These are phyloP conservation scores for Deinandra increscens DNA, from an alignment of 129 eudicot species.

Conservation along the genomic window DNA sequence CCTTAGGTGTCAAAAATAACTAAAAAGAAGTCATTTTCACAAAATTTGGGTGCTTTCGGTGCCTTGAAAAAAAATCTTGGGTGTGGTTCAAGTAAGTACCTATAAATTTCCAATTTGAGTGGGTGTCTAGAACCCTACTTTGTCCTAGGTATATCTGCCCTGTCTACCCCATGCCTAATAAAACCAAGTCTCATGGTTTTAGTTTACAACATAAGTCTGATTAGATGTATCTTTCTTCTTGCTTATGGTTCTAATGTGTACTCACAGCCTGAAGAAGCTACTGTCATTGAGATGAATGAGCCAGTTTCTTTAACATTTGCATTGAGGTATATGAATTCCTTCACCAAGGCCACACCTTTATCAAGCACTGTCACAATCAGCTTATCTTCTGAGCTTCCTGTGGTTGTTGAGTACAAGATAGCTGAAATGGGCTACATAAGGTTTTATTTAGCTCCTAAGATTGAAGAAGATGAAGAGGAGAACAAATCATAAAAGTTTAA, in stretches of 20 bases:
- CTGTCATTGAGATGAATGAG: slow-evolving; percentile 88
- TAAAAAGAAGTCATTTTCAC: no score
- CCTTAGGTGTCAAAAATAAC: no score
- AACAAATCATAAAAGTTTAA: slow-evolving; percentile 42
- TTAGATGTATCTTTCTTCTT: not conserved
- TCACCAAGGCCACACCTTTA: slow-evolving; percentile 83
- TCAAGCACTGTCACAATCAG: slow-evolving; percentile 78
- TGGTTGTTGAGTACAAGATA: slow-evolving; percentile 92
- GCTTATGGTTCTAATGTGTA: not conserved
- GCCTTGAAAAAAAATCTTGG: no score
- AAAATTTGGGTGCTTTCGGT: no score
- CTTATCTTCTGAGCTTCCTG: slow-evolving; percentile 93
- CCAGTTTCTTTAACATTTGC: slow-evolving; percentile 98
- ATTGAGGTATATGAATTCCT: slow-evolving; percentile 90
- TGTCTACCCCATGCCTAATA: not conserved
- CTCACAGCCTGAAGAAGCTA: slow-evolving; percentile 87
- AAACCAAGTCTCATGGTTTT: not conserved
- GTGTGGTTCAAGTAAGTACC: no score
- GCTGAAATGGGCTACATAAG: slow-evolving; percentile 97
- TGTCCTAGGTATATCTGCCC: no score
- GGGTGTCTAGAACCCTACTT: no score
- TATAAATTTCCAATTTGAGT: no score
- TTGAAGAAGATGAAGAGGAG: slow-evolving; percentile 93
- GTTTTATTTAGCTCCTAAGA: slow-evolving; percentile 95
- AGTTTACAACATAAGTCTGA: not conserved